Conservation (phyloP, 2,329 filamentous ascomycete species). For the Endocalyx cinctus region DNA sequence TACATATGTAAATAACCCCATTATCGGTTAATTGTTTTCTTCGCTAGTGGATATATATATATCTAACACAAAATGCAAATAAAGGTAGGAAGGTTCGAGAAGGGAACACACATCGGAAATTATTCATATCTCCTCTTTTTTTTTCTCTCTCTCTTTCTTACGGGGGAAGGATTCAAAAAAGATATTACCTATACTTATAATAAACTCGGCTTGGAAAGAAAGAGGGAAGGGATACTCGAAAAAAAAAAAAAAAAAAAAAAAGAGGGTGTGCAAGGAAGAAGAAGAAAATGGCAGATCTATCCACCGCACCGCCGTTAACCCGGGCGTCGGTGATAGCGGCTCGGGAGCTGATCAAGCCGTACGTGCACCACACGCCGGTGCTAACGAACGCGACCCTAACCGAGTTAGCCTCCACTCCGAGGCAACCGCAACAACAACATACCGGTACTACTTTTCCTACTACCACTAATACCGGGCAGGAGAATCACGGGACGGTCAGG, state of each 20-base stretch:
- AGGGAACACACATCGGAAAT: no score
- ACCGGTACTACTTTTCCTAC: not conserved
- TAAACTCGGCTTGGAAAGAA: no score
- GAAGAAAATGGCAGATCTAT: constrained; percentile 46
- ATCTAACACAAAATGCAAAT: no score
- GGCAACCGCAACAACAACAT: constrained; percentile 29
- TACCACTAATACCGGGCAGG: not conserved
- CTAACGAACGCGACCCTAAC: constrained; percentile 75
- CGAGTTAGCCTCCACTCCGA: constrained; percentile 67
- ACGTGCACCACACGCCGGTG: constrained; percentile 81
- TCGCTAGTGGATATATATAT: no score
- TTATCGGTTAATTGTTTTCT: no score
- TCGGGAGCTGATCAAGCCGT: constrained; percentile 64
- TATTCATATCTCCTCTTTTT: no score
- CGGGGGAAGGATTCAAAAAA: no score
- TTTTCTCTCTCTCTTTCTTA: no score
- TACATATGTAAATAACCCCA: no score
- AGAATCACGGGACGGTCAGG: constrained; percentile 16
- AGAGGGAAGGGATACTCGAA: not conserved
- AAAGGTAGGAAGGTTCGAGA: no score
- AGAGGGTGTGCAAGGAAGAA: not conserved
- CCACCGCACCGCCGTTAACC: constrained; percentile 60
- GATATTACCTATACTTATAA: no score
- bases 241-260: not conserved
- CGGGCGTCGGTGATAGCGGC: constrained; percentile 68